A percentile compares a stretch with the other conserved stretches of the same genome.
Evolutionary conservation across 257 asterid genomes (phyloP).

Genomic region (Solanum paucissectum): DNA sequence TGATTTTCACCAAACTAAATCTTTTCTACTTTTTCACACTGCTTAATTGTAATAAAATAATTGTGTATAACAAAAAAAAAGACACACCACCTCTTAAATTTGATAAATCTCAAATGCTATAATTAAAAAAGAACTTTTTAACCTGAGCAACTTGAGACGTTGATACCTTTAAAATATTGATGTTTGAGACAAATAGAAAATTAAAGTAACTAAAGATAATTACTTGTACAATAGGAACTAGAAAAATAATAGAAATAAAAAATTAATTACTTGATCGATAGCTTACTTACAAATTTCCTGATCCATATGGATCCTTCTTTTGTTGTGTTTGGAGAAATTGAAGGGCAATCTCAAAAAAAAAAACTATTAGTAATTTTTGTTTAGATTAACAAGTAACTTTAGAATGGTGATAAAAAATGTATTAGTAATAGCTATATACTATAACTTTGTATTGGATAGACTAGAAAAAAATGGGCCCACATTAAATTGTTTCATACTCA

Average conservation of each 20-base stretch:
- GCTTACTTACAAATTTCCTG: not conserved
- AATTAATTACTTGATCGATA: too few relatives aligned
- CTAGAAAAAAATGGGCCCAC: not conserved
- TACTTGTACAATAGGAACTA: not conserved
- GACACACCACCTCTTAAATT: not conserved
- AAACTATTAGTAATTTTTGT: too few relatives aligned
- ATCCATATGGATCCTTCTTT: not conserved
- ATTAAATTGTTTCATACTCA: not conserved
- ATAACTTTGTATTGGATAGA: not conserved
- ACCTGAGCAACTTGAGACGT: too few relatives aligned
- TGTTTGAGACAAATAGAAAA: too few relatives aligned
- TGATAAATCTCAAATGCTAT: not conserved
- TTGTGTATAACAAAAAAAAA: not conserved
- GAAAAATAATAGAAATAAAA: too few relatives aligned
- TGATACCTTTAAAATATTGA: too few relatives aligned
- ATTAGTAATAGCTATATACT: too few relatives aligned
- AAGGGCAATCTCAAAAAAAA: not conserved
- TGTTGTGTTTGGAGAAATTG: not conserved
- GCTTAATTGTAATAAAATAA: not conserved
- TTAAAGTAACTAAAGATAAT: too few relatives aligned
- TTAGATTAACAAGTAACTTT: too few relatives aligned
- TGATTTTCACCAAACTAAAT: not conserved
- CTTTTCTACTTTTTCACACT: not conserved
- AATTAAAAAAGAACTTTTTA: too few relatives aligned
- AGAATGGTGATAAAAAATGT: too few relatives aligned